Base-by-base conservation (phyloP, 805 yeast species). In the Candida ovalis region DNA sequence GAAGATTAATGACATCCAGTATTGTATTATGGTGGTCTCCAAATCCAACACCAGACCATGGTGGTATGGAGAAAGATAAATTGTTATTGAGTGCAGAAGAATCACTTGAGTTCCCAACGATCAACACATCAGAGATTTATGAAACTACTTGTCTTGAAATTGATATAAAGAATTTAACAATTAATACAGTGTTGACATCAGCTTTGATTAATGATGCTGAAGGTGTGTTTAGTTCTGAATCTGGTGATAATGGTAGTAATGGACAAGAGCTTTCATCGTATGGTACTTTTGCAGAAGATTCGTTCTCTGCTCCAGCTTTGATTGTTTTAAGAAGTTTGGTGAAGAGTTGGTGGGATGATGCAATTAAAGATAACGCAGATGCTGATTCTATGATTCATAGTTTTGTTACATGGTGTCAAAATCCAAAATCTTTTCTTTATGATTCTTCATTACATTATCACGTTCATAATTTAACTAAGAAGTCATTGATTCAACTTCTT, bases 21-120 rank as follows among this genome's bases (percentile, higher is more conserved):
- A 78, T 87, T 37, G 84, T 92, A 5, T 69, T 95, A 27, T 94
- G 99, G 98, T 94, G 99, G 98, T 87, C 96, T 0, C 79, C 83
- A 3, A 74, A 75, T 18, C 86, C 92, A 0, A 66, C 77, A 40
- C 92, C 97, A 0, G 97, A 89, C 60, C 84, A 80, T 59, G 97
- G 96, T 27, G 96, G 96, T 0, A 61, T 70, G 39, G 91, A 89
- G 62, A 78, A 76, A 56, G 94, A 86, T 58, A 71, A 69, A 9
- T 54, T 72, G 21, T 52, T 70, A 10, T 62, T 70, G 21, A 57
- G 67, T 13, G 66, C 73, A 53, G 86, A 81, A 49, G 84, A 82
- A 45, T 70, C 67, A 32, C 69, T 83, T 40, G 81, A 80, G 32
- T 83, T 88, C 54, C 91, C 95, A 13, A 74, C 75, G 1, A 78